Conservation (phyloP, 805 yeast genomes). For the Ogataea pilisensis region DNA sequence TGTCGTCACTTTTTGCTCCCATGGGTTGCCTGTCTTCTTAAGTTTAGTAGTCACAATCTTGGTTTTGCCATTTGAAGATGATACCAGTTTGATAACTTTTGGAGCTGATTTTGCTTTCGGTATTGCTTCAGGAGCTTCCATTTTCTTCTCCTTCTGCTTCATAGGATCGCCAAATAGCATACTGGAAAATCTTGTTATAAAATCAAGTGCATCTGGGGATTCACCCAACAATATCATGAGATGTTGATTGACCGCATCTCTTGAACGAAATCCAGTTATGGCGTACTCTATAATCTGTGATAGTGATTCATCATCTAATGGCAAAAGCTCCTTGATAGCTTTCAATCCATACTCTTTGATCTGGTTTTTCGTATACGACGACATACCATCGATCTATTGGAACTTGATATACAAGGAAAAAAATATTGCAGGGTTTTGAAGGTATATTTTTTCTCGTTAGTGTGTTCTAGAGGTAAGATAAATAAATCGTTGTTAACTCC, state of each 20-base stretch:
- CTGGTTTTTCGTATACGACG: constrained; percentile 20
- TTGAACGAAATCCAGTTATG: constrained; percentile 37
- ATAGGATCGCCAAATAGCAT: constrained; percentile 33
- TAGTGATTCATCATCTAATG: constrained; percentile 55
- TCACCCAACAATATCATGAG: constrained; percentile 56
- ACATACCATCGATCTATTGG: too few relatives aligned
- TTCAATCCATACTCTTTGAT: constrained; percentile 21
- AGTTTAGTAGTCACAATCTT: constrained; percentile 9
- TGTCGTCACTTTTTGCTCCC: neutral
- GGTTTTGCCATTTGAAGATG: constrained; percentile 12
- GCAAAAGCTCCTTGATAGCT: constrained; percentile 37
- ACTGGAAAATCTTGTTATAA: constrained; percentile 41
- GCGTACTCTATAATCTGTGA: constrained; percentile 54
- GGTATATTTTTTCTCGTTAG: too few relatives aligned
- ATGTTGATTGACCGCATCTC: constrained; percentile 47
- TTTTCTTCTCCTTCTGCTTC: constrained; percentile 1
- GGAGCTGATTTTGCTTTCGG: constrained; percentile 1
- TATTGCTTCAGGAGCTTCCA: neutral
- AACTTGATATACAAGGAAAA: too few relatives aligned
- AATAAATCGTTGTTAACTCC: neutral
- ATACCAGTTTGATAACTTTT: constrained; percentile 13
- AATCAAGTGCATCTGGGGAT: constrained; percentile 46
- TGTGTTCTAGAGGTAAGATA: neutral
- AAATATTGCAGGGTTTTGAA: too few relatives aligned
- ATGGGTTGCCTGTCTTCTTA: constrained; percentile 1